Conservation (phyloP, 2,329 filamentous ascomycete genomes). For the Didymella glomerata region DNA sequence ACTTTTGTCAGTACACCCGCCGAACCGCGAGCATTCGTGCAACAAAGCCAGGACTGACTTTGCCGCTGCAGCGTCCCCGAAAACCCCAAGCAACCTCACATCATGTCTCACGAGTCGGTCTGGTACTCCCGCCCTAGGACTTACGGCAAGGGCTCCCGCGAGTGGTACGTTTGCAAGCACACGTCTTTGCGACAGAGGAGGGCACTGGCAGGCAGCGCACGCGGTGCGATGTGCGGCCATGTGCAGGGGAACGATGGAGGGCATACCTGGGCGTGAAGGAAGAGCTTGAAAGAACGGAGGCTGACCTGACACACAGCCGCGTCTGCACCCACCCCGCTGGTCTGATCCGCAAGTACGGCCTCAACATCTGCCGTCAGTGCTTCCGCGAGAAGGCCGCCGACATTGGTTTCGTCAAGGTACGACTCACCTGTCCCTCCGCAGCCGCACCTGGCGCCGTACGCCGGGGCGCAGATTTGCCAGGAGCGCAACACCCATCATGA, state of each 20-base stretch:
- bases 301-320: slow-evolving; percentile 64
- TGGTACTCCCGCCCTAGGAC: slow-evolving; percentile 98
- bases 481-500: neutral
- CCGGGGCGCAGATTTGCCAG: neutral
- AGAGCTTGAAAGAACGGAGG: slow-evolving; percentile 23
- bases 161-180: slow-evolving; percentile 73
- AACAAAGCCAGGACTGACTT: slow-evolving; percentile 24
- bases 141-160: slow-evolving; percentile 95
- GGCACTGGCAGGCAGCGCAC: slow-evolving; percentile 2
- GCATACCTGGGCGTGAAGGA: slow-evolving; percentile 5
- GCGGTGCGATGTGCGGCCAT: slow-evolving; percentile 6
- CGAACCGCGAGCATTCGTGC: neutral
- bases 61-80: slow-evolving; percentile 34
- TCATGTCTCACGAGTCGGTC: slow-evolving; percentile 91
- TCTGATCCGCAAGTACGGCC: slow-evolving; percentile 99
- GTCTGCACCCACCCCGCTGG: slow-evolving; percentile 95
- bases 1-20: slow-evolving; percentile 33
- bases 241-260: slow-evolving; percentile 15
- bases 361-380: slow-evolving; percentile 81
- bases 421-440: slow-evolving; percentile 15
- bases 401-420: slow-evolving; percentile 75
- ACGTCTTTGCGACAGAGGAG: slow-evolving; percentile 9
- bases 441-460: slow-evolving; percentile 1
- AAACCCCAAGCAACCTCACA: slow-evolving; percentile 57
- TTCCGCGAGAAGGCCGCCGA: slow-evolving; percentile 74